Base-by-base conservation (phyloP, 2,329 filamentous ascomycete genomes). In the Hypoxylon sp. region DNA sequence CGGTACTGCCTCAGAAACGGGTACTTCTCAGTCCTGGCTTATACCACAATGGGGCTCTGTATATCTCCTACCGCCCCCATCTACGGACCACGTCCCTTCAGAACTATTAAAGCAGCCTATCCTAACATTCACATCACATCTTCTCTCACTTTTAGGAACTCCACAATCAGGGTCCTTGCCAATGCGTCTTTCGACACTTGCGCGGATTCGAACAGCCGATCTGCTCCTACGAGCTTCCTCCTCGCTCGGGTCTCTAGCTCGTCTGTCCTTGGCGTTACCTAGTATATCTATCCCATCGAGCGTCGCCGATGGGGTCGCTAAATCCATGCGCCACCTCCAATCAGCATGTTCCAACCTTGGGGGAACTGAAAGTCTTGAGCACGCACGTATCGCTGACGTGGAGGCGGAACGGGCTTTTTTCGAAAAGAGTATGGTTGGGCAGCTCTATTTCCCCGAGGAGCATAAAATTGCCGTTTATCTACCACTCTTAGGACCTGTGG, bases 341-440 rank as follows among this genome's bases (percentile, higher is more conserved):
- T 85, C 88, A 50, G 91, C 94, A 0, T 98, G 95, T 76, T 84
- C 90, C 24, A 88, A 89, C 59, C 84, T 98, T 1, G 88, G 88
- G 37, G 84, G 84, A 0, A 82, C 83, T 0, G 86, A 90, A 29
- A 94, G 94, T 0, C 83, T 99, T 42, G 87, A 91, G 69, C 90
- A 95, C 78, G 95, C 95, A 0, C 88, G 93, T 9, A 89, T 94
- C 51, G 96, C 96, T 5, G 94, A 98, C 80, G 87, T 89, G 2
- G 94, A 97, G 77, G 95, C 94, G 0, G 96, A 99, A 79, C 90
- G 92, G 67, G 95, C 95, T 0, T 99, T 99, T 81, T 99, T 99
- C 74, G 96, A 99, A 81, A 97, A 97, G 81, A 97, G 93, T 77
- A 99, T 99, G 96, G 96, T 99, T 11, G 96, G 94, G 0, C 96